phyloP scores from a whole-genome alignment of 768 basidiomycete species.

The Leccinum variicolor region DNA sequence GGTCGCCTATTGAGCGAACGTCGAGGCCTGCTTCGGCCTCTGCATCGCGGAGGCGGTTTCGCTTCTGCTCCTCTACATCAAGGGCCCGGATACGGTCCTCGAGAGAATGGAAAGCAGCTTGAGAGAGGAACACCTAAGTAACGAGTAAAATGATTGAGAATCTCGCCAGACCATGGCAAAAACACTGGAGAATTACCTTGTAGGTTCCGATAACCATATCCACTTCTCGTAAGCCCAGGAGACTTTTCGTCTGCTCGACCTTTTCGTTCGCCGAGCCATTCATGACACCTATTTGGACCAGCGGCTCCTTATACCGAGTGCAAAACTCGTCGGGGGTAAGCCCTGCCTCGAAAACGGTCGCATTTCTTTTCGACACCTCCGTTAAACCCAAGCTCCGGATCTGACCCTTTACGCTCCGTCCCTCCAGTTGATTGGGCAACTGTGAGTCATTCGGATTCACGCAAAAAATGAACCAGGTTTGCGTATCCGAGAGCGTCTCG shows the following conservation, averaged over 20 bases:
- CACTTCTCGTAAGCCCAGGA: slow-evolving; percentile 55
- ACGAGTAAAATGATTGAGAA: slow-evolving; percentile 1
- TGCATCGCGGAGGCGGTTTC: slow-evolving; percentile 72
- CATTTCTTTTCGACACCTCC: slow-evolving; percentile 68
- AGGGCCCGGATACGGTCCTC: slow-evolving; percentile 83
- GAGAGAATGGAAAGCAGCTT: slow-evolving; percentile 78
- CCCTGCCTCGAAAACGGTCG: slow-evolving; percentile 74
- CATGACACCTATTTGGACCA: slow-evolving; percentile 52
- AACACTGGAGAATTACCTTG: slow-evolving; percentile 52
- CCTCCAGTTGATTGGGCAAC: slow-evolving; percentile 91
- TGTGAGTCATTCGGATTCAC: slow-evolving; percentile 95
- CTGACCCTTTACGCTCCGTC: slow-evolving; percentile 88
- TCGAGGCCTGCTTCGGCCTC: slow-evolving; percentile 69
- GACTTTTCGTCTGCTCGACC: slow-evolving; percentile 54
- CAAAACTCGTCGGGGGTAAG: slow-evolving; percentile 87
- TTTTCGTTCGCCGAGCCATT: slow-evolving; percentile 60
- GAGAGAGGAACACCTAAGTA: slow-evolving; percentile 81
- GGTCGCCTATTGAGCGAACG: slow-evolving; percentile 55
- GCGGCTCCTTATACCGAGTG: slow-evolving; percentile 69
- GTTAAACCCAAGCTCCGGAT: slow-evolving; percentile 76
- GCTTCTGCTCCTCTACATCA: slow-evolving; percentile 84
- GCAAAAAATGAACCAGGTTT: slow-evolving; percentile 90
- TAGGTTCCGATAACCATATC: slow-evolving; percentile 81
- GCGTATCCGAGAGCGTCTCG: slow-evolving; percentile 83
- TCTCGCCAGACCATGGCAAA: not conserved